Evolutionary conservation across 2,329 filamentous ascomycete genomes (phyloP).

Genomic region (Dactylellina sp.): DNA sequence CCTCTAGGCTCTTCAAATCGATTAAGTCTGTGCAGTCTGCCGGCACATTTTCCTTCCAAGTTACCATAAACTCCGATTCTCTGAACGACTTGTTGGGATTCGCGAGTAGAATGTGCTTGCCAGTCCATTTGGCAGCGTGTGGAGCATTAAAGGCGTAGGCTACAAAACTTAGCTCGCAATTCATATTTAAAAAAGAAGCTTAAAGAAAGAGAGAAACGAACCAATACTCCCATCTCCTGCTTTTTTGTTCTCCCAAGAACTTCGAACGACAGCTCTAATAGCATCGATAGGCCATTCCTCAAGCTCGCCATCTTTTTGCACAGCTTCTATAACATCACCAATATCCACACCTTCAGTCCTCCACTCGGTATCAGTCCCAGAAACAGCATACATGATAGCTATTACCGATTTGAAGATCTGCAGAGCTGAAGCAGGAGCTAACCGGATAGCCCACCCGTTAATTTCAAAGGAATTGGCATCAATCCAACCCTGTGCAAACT

Average conservation of each 20-base stretch:
- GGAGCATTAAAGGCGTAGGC: slow-evolving; percentile 26
- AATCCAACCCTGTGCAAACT: slow-evolving; percentile 58
- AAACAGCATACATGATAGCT: slow-evolving; percentile 19
- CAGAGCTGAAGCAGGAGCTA: slow-evolving; percentile 28
- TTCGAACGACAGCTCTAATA: slow-evolving; percentile 29
- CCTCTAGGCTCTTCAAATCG: slow-evolving; percentile 38
- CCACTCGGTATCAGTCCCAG: slow-evolving; percentile 4
- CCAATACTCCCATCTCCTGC: slow-evolving; percentile 44
- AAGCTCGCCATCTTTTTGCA: slow-evolving; percentile 37
- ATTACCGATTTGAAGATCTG: slow-evolving; percentile 15
- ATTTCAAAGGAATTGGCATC: slow-evolving; percentile 57
- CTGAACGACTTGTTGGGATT: slow-evolving; percentile 42
- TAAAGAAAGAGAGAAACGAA: slow-evolving; percentile 6
- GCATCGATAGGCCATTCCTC: slow-evolving; percentile 39
- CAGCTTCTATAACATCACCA: slow-evolving; percentile 26
- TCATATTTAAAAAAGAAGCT: background rate
- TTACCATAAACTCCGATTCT: slow-evolving; percentile 41
- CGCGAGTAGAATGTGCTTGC: slow-evolving; percentile 41
- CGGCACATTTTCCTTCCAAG: slow-evolving; percentile 30
- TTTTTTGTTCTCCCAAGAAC: slow-evolving; percentile 33
- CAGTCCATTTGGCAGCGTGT: slow-evolving; percentile 42
- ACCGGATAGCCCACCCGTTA: slow-evolving; percentile 23
- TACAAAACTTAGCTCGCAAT: background rate
- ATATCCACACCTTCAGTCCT: slow-evolving; percentile 38
- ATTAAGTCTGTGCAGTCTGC: slow-evolving; percentile 42